phyloP scores from a whole-genome alignment of 805 yeast species.

The Candida lessepsii region DNA sequence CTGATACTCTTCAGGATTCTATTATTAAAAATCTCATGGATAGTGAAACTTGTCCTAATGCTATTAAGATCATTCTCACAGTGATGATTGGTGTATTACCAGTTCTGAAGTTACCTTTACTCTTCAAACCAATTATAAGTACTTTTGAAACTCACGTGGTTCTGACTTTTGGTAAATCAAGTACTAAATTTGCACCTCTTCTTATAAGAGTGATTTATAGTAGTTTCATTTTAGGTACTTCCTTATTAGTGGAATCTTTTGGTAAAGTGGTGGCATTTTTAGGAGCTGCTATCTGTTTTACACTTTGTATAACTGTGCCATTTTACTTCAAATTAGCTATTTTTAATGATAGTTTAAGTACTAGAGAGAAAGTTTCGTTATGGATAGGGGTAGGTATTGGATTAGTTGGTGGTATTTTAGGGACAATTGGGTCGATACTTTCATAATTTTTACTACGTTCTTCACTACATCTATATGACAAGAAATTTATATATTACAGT shows the following conservation, averaged over 20 bases:
- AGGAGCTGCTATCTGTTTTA: conserved; percentile 42
- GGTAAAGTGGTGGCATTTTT: conserved; percentile 41
- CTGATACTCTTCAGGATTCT: conserved; percentile 63
- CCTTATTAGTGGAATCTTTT: conserved; percentile 36
- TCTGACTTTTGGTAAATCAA: background rate
- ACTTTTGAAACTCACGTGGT: conserved; percentile 32
- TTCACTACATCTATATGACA: background rate
- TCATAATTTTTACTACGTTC: background rate
- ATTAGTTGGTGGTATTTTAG: conserved; percentile 22
- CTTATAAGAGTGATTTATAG: conserved; percentile 24
- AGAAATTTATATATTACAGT: background rate
- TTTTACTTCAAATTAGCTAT: conserved; percentile 32
- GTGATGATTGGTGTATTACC: conserved; percentile 39
- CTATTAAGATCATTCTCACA: conserved; percentile 39
- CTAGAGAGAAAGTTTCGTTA: conserved; percentile 13
- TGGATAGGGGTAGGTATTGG: conserved; percentile 22
- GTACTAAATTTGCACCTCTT: conserved; percentile 4
- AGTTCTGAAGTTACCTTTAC: conserved; percentile 40
- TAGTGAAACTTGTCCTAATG: conserved; percentile 65
- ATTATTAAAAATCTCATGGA: conserved; percentile 72
- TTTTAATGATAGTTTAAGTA: conserved; percentile 21
- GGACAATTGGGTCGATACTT: conserved; percentile 17
- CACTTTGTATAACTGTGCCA: conserved; percentile 41
- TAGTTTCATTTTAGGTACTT: conserved; percentile 20
- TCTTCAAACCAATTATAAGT: conserved; percentile 38